phyloP scores from a whole-genome alignment of 257 asterid species.

The Nicotiana knightiana region DNA sequence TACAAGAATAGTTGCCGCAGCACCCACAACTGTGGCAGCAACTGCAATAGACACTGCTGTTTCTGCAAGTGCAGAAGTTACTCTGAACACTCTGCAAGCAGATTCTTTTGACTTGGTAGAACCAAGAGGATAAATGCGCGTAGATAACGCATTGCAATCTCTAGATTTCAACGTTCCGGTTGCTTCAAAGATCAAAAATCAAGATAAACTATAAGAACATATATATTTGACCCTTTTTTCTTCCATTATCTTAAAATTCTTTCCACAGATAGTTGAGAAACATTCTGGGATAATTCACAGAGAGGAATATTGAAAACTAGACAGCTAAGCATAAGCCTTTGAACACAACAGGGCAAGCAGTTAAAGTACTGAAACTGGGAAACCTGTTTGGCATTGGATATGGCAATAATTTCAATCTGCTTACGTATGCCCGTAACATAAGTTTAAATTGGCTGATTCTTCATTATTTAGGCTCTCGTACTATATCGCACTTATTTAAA shows the following conservation, averaged over 20 bases:
- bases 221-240: not conserved
- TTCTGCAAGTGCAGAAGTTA: constrained; percentile 50
- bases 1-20: constrained; percentile 59
- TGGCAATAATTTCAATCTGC: not conserved
- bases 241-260: not conserved
- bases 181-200: not conserved
- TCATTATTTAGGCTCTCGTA: not conserved
- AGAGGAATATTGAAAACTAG: not conserved
- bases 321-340: not conserved
- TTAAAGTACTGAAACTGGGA: not conserved
- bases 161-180: constrained; percentile 11
- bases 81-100: constrained; percentile 18
- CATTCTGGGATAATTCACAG: not conserved
- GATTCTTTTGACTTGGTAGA: constrained; percentile 14
- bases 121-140: constrained; percentile 17
- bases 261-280: not conserved
- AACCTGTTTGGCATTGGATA: not conserved
- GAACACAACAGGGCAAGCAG: not conserved
- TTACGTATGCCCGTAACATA: not conserved
- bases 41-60: constrained; percentile 61
- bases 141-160: constrained; percentile 8
- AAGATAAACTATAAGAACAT: not conserved
- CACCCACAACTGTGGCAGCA: constrained; percentile 61
- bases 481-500: not conserved
- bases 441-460: not conserved